Evolutionary conservation across 148 eudicot species (phyloP).

Genomic region (Camellia japonica): DNA sequence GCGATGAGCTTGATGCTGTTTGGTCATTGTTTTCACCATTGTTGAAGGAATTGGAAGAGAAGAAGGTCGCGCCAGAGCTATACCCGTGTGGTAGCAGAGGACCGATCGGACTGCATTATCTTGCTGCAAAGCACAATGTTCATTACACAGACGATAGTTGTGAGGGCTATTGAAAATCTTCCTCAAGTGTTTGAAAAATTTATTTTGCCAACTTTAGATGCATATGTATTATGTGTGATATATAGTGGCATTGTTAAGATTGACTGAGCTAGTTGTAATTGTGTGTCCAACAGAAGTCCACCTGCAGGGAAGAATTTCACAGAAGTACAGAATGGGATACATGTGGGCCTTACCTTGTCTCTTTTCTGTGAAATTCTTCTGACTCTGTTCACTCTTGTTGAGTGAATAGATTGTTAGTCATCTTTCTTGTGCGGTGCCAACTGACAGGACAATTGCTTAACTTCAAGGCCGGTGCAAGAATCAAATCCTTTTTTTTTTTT

Average conservation of each 20-base stretch:
- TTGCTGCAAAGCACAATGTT: conserved; percentile 60
- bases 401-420: neutral
- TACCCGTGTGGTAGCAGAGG: conserved; percentile 67
- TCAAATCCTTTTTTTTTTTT: neutral
- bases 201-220: too few species aligned
- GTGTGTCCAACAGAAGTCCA: too few species aligned
- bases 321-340: too few species aligned
- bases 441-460: neutral
- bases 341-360: too few species aligned
- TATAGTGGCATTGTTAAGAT: too few species aligned
- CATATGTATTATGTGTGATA: too few species aligned
- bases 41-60: conserved; percentile 56
- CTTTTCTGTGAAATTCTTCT: too few species aligned
- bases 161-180: neutral
- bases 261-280: too few species aligned
- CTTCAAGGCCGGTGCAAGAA: neutral
- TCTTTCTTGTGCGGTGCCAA: neutral
- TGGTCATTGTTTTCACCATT: conserved; percentile 67
- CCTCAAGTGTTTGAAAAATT: too few species aligned
- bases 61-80: conserved; percentile 52
- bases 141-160: conserved; percentile 3
- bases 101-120: conserved; percentile 63
- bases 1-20: conserved; percentile 78
- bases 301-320: too few species aligned
- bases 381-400: too few species aligned